Evolutionary conservation across 2,329 filamentous ascomycete species (phyloP).

Genomic region (Akanthomyces dipterigenus): DNA sequence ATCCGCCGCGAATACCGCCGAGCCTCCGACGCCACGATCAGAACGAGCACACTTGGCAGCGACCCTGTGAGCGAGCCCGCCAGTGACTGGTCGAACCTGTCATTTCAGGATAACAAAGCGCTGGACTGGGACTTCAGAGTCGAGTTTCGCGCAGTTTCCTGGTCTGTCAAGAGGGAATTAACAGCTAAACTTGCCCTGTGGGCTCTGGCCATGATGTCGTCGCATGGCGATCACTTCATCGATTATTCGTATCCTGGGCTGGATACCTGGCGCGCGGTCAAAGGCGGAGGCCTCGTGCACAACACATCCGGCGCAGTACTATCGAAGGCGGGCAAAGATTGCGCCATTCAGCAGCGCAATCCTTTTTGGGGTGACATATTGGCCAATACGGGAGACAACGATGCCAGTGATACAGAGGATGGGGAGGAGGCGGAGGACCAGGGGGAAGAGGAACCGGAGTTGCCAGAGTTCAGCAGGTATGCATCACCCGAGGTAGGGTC

Average conservation of each 20-base stretch:
- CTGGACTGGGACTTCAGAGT: neutral
- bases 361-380: too few relatives aligned
- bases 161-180: neutral
- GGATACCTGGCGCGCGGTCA: neutral
- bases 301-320: neutral
- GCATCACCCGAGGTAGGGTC: too few relatives aligned
- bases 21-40: neutral
- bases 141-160: neutral
- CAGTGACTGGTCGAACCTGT: neutral
- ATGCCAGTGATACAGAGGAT: too few relatives aligned
- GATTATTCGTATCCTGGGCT: neutral
- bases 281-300: neutral
- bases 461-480: too few relatives aligned
- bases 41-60: too few relatives aligned
- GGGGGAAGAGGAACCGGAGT: too few relatives aligned
- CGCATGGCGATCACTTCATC: neutral
- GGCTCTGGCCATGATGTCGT: neutral
- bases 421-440: too few relatives aligned
- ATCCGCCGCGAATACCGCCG: neutral
- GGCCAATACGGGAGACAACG: too few relatives aligned
- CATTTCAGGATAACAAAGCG: neutral
- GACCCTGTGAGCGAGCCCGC: neutral
- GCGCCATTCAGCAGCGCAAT: too few relatives aligned
- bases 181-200: neutral
- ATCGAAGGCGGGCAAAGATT: too few relatives aligned